A percentile compares a stretch with the other conserved stretches of the same genome.
Evolutionary conservation across 2,329 filamentous ascomycete genomes (phyloP).

Genomic region (Sporothrix protearum): DNA sequence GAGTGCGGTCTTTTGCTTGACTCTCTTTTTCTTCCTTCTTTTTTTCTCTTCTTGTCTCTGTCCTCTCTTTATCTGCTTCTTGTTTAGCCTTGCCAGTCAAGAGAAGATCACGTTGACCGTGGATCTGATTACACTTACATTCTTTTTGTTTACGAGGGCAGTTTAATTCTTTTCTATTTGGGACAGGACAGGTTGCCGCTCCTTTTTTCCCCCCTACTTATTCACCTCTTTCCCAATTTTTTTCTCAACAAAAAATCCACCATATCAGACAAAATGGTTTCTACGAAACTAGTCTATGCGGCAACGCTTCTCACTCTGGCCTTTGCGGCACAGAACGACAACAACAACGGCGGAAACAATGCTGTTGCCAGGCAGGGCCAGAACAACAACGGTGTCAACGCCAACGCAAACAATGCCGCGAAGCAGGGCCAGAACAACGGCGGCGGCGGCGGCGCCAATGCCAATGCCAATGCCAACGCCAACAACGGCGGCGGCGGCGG

Average conservation of each 20-base stretch:
- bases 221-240: slow-evolving; percentile 1
- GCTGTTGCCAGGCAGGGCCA: not conserved
- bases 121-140: slow-evolving; percentile 30
- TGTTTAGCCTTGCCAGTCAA: slow-evolving; percentile 33
- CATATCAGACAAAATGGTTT: slow-evolving; percentile 32
- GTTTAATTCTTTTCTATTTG: slow-evolving; percentile 21
- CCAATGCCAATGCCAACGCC: slow-evolving; percentile 6
- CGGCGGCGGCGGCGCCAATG: slow-evolving; percentile 11
- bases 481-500: not conserved
- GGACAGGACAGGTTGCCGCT: slow-evolving; percentile 25
- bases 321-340: slow-evolving; percentile 30
- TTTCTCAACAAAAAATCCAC: not conserved
- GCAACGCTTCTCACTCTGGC: slow-evolving; percentile 33
- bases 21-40: slow-evolving; percentile 22
- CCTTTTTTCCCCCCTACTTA: slow-evolving; percentile 11
- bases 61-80: slow-evolving; percentile 26
- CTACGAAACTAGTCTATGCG: slow-evolving; percentile 31
- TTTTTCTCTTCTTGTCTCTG: slow-evolving; percentile 24
- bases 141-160: slow-evolving; percentile 25
- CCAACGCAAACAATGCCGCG: not conserved
- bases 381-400: slow-evolving; percentile 18
- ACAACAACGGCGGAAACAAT: slow-evolving; percentile 4
- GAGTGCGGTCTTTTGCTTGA: slow-evolving; percentile 21
- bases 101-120: slow-evolving; percentile 38
- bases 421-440: not conserved